Evolutionary conservation across 2,329 filamentous ascomycete genomes (phyloP), one percentile per base, ranked within the genome.

Genomic region (Xylariaceae sp.): DNA sequence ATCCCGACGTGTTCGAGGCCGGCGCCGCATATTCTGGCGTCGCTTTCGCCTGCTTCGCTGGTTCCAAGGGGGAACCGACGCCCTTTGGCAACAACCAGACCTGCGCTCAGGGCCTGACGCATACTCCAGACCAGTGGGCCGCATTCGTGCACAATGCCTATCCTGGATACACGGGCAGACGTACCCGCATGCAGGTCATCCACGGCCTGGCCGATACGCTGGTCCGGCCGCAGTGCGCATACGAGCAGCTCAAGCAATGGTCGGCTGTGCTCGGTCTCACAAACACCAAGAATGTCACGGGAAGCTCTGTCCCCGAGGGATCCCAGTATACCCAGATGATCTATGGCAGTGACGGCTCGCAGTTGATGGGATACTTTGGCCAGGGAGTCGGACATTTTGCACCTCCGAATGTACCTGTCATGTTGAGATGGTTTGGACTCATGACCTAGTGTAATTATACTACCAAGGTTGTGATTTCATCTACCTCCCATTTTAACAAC

Each of bases 141-240:
- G 52, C 59, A 1, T 61, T 67, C 20, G 73, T 66, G 16, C 64
- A 63, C 18, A 64, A 65, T n/a, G 67, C 67, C 48, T 73, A 71
- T 53, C 69, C 72, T 3, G 67, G 67, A 2, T 75, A 71, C 45
- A 64, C 23, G 2, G 72, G 72, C n/a, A 46, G 55, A 3, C 67
- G 70, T 18, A 70, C 72, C 1, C 63, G 67, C 24, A 62, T 75
- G 63, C 62, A 66, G 53, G 70, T 69, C 9, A 73, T 62, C 54
- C 72, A 74, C 37, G 72, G 72, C 13, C 64, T 64, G 10, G 62
- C 55, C n/a, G 73, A 75, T 46, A 58, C 50, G 2, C 57, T 69
- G 6, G 67, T 73, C 9, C 57, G 53, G 11, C 59, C 62, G 16
- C 55, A 63, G 6, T 70, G 68, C 47, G 55, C 58, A 10, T 51